Evolutionary conservation across 2,329 filamentous ascomycete species (phyloP).

Genomic region (Aschersonia sp.): DNA sequence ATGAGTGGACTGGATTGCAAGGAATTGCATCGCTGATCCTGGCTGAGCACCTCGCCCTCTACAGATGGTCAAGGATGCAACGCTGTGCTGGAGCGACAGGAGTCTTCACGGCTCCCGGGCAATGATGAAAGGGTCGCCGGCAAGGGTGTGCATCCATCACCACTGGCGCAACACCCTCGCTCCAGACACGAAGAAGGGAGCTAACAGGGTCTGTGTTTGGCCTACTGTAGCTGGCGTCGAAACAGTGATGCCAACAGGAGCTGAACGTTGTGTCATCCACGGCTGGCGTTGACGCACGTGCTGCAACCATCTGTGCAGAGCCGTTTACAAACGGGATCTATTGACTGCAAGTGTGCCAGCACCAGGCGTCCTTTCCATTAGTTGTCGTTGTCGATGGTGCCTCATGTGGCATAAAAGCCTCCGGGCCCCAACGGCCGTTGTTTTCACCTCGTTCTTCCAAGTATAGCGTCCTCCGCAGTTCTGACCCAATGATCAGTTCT

Average conservation of each 20-base stretch:
- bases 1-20: too few species aligned
- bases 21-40: background rate
- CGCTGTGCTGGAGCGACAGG: background rate
- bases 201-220: conserved; percentile 1
- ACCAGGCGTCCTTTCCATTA: background rate
- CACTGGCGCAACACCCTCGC: background rate
- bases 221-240: conserved; percentile 1
- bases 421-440: too few species aligned
- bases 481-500: background rate
- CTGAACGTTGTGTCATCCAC: conserved; percentile 5
- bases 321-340: too few species aligned
- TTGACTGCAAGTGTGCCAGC: background rate
- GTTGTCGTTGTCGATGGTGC: background rate
- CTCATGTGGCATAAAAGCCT: background rate
- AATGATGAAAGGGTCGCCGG: background rate
- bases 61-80: background rate
- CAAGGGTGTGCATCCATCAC: conserved; percentile 1
- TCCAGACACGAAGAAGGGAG: conserved; percentile 1
- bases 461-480: too few species aligned
- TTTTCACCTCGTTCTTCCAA: too few species aligned
- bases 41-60: background rate
- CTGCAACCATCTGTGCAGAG: background rate
- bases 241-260: conserved; percentile 3
- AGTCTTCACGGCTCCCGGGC: background rate
- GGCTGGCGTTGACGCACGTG: conserved; percentile 3